Evolutionary conservation across 164 flowering plant species (phyloP), one percentile per base, ranked within the genome.

Genomic region (Liquidambar formosana): DNA sequence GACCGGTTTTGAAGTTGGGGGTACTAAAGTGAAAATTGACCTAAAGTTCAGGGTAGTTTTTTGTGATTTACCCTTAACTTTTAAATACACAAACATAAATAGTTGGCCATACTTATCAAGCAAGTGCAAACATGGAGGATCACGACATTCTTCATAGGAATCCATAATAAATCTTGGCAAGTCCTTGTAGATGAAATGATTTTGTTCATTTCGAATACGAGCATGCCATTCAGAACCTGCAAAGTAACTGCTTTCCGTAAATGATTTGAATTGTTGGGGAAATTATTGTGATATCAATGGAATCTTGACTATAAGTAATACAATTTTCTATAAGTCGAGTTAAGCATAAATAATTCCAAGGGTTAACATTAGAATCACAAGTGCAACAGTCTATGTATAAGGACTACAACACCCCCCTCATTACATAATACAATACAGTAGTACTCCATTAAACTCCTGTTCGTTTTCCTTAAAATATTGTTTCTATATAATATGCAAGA

Each of bases 171-270:
- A 91, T 22, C 78, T 77, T 46, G 99, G 99, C 79, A 91, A 79
- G 73, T 93, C 94, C 81, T 82, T 80, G 71, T 75, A 78, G 63
- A 85, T 80, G 65, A 95, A 84, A 74, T 86, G 97, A 67, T 90
- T 90, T 70, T 77, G 78, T 61, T 84, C 81, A 65, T 71, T 80
- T 67, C 58, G 78, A 48, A 88, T 79, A 54, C 79, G 83, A 33
- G 88, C 73, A 84, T 89, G 99, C 98, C 99, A 91, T 45, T 89
- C 92, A 66, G 82, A 80, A 78, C 98, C 99, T 95, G 92, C 80
- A 85, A 76, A 72, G 46, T 28, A 77, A 67, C 77, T 76, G 77
- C 63, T 76, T 63, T 70, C 27, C 60, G 57, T 71, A 61, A 77
- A 76, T 58, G 44, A 69, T 41, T 57, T 70, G 76, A 73, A 75